phyloP scores from a whole-genome alignment of 129 eudicot genomes.

The Helianthus tuberosus region DNA sequence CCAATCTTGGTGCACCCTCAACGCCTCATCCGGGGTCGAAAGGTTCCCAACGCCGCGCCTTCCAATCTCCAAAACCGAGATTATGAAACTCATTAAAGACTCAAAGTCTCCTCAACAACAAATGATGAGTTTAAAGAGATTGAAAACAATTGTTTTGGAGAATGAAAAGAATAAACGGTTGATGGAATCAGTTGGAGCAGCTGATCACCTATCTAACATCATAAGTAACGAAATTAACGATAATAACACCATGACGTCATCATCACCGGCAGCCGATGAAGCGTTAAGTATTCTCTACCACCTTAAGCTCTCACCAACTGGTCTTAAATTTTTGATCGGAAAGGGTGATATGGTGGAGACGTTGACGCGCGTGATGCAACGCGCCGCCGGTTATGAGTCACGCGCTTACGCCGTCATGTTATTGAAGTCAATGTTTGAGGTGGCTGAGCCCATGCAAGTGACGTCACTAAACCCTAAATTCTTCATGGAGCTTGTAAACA shows the following conservation, averaged over 20 bases:
- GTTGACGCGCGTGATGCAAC: slow-evolving; percentile 44
- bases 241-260: background rate
- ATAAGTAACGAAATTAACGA: background rate
- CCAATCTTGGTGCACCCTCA: slow-evolving; percentile 76
- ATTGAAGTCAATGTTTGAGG: slow-evolving; percentile 50
- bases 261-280: slow-evolving; percentile 35
- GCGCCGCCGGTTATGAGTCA: slow-evolving; percentile 48
- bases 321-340: slow-evolving; percentile 37
- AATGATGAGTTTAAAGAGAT: slow-evolving; percentile 36
- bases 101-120: slow-evolving; percentile 38
- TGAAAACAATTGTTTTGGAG: slow-evolving; percentile 50
- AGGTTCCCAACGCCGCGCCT: slow-evolving; percentile 58
- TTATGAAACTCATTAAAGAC: slow-evolving; percentile 50
- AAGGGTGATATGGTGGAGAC: slow-evolving; percentile 38
- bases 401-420: slow-evolving; percentile 58
- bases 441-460: slow-evolving; percentile 53
- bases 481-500: slow-evolving; percentile 42
- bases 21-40: slow-evolving; percentile 59
- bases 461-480: slow-evolving; percentile 28
- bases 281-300: slow-evolving; percentile 55
- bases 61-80: slow-evolving; percentile 44
- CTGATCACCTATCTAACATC: slow-evolving; percentile 34
- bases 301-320: slow-evolving; percentile 42
- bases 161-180: slow-evolving; percentile 50
- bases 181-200: slow-evolving; percentile 55